Evolutionary conservation across 306 rosid species (phyloP).

Genomic region (Lathyrus oleraceus): DNA sequence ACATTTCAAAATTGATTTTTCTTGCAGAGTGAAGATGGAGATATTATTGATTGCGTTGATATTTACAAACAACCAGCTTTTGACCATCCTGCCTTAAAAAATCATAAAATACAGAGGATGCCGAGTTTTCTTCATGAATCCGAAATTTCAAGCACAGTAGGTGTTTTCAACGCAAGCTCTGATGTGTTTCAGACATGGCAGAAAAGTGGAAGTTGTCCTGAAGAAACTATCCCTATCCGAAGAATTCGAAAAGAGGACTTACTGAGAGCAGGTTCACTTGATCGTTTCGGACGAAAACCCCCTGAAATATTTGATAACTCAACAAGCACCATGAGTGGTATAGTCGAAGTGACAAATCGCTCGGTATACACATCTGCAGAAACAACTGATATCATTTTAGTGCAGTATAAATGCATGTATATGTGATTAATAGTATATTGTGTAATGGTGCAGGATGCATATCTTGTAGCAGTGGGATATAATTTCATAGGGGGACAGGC

Average conservation of each 20-base stretch:
- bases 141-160: constrained; percentile 7
- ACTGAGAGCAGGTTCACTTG: constrained; percentile 43
- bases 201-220: constrained; percentile 66
- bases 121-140: constrained; percentile 34
- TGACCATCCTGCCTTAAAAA: constrained; percentile 53
- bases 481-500: constrained; percentile 61
- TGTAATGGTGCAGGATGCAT: constrained; percentile 23
- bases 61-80: constrained; percentile 59
- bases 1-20: no score
- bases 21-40: constrained; percentile 64
- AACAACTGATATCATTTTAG: background rate
- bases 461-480: constrained; percentile 43
- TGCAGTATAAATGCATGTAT: background rate
- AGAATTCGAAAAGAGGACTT: constrained; percentile 51
- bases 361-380: background rate
- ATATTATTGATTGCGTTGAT: constrained; percentile 56
- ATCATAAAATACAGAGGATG: constrained; percentile 43
- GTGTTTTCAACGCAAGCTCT: background rate
- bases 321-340: background rate
- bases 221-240: constrained; percentile 64
- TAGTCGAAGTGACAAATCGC: background rate
- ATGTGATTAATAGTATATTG: background rate
- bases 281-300: constrained; percentile 53
- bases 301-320: background rate
- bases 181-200: constrained; percentile 58